phyloP scores from a whole-genome alignment of 2,329 filamentous ascomycete genomes.

The Cercospora citrullina region DNA sequence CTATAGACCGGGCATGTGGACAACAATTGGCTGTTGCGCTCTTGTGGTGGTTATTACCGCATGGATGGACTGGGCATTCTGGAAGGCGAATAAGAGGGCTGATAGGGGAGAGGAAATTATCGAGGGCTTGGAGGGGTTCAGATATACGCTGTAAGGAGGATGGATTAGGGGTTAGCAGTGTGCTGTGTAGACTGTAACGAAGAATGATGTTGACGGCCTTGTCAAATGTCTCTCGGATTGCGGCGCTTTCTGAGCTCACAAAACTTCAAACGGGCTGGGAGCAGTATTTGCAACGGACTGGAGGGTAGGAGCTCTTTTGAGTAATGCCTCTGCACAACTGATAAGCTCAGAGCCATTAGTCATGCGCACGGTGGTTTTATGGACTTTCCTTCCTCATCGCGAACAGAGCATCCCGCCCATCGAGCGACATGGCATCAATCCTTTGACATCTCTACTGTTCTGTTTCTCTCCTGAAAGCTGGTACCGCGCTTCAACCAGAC shows the following conservation, averaged over 20 bases:
- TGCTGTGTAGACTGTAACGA: not conserved
- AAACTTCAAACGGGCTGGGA: not conserved
- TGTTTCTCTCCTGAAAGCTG: not conserved
- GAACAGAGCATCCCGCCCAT: not conserved
- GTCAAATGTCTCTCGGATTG: not conserved
- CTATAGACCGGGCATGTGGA: slow-evolving; percentile 39
- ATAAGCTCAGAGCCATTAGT: not conserved
- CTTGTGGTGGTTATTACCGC: slow-evolving; percentile 34
- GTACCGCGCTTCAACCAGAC: not conserved
- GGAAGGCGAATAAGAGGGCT: slow-evolving; percentile 39
- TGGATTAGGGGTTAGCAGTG: not conserved
- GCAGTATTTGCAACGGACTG: not conserved
- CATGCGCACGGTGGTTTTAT: not conserved
- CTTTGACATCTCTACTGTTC: not conserved
- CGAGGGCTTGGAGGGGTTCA: slow-evolving; percentile 39
- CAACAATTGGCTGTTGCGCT: slow-evolving; percentile 34
- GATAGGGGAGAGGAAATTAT: slow-evolving; percentile 40
- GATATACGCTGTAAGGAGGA: slow-evolving; percentile 32
- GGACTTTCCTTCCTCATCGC: not conserved
- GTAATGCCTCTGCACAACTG: not conserved
- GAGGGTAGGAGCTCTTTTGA: not conserved
- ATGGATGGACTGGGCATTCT: slow-evolving; percentile 37
- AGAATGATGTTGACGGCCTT: not conserved
- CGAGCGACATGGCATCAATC: not conserved
- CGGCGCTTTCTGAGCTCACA: not conserved